Evolutionary conservation across 139 green algal species (phyloP).

Genomic region (Bryopsis sp.): DNA sequence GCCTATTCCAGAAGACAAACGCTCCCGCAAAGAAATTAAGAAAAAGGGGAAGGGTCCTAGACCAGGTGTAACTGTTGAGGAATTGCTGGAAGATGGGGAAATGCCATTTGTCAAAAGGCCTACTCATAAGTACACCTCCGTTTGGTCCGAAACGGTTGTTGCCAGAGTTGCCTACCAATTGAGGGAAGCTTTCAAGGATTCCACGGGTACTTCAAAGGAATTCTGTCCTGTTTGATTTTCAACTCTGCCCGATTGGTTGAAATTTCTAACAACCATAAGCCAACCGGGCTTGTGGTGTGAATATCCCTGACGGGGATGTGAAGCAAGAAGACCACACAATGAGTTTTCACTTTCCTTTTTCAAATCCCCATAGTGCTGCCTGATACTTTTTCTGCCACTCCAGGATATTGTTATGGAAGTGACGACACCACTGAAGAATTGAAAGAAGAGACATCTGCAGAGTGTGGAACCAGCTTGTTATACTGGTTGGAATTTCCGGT

Average conservation of each 20-base stretch:
- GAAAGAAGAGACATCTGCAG: not conserved
- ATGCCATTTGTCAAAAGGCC: constrained; percentile 20
- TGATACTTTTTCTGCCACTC: too few relatives aligned
- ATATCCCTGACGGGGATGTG: too few relatives aligned
- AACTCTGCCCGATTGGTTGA: too few relatives aligned
- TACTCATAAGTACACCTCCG: not conserved
- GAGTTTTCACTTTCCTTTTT: too few relatives aligned
- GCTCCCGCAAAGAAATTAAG: not conserved
- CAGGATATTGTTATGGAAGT: constrained; percentile 4
- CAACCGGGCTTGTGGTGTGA: too few relatives aligned
- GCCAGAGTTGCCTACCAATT: constrained; percentile 5
- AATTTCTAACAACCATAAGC: too few relatives aligned
- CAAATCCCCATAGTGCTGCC: too few relatives aligned
- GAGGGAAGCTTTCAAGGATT: constrained; percentile 15
- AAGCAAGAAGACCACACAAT: too few relatives aligned
- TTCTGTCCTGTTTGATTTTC: too few relatives aligned
- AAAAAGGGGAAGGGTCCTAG: not conserved
- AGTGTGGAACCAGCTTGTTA: not conserved
- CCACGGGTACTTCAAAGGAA: constrained; percentile 10
- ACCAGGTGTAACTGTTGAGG: not conserved
- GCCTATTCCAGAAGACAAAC: not conserved
- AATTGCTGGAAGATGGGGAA: constrained; percentile 16
- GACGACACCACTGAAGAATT: not conserved
- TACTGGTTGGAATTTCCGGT: not conserved
- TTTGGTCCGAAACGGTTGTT: constrained; percentile 1